A percentile compares a stretch with the other conserved stretches of the same genome.
These are phyloP conservation scores for Arthrobotrys sphaeroides DNA, from an alignment of 2,329 filamentous ascomycete species.

Conservation along the genomic window DNA sequence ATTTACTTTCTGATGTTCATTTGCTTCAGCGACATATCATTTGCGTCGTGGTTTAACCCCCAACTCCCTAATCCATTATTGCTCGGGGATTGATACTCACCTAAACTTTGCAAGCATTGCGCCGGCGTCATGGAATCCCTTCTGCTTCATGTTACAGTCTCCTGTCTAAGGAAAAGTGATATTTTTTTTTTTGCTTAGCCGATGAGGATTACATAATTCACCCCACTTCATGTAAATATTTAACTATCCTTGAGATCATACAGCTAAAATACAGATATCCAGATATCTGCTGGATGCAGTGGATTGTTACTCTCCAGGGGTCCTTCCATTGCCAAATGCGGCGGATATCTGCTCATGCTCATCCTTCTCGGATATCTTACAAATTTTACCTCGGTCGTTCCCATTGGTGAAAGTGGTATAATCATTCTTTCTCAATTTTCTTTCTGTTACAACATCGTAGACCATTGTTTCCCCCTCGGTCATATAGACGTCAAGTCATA, in stretches of 20 bases:
- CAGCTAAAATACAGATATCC: background rate
- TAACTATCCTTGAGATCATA: constrained; percentile 1
- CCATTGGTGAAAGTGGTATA: background rate
- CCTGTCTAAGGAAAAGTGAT: background rate
- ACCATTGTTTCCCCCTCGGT: too few relatives aligned
- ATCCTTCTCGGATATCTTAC: constrained; percentile 8
- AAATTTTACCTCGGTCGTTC: constrained; percentile 20
- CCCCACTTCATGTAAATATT: background rate
- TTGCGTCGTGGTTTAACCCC: background rate
- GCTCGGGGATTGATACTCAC: background rate
- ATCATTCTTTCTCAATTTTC: background rate
- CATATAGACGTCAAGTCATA: too few relatives aligned
- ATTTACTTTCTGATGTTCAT: background rate
- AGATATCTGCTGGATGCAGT: constrained; percentile 28
- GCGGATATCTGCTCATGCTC: constrained; percentile 48
- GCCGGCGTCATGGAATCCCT: constrained; percentile 6
- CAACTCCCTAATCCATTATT: background rate
- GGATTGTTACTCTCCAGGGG: too few relatives aligned
- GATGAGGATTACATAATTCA: background rate
- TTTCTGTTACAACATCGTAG: background rate
- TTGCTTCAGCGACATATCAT: background rate
- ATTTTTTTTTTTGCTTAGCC: too few relatives aligned
- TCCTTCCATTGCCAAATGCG: constrained; percentile 50
- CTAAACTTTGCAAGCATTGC: background rate
- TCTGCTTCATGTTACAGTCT: background rate